These are phyloP conservation scores for Speleostelium caveatum DNA, from an alignment of 78 protist species.

Conservation along the genomic window DNA sequence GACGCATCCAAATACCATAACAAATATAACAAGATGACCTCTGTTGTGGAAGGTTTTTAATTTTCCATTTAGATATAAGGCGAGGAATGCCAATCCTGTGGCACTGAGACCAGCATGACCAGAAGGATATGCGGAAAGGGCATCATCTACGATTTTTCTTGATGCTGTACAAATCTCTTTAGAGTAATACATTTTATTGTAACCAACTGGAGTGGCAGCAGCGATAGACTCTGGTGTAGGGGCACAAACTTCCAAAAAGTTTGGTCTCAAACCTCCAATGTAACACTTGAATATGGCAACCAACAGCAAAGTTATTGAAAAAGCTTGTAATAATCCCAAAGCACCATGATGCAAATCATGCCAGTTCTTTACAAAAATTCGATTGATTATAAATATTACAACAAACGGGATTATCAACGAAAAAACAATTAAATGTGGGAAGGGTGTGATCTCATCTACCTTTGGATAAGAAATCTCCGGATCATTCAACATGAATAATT, in stretches of 20 bases:
- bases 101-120: constrained; percentile 65
- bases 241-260: constrained; percentile 13
- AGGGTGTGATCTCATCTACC: constrained; percentile 13
- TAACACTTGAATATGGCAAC: constrained; percentile 27
- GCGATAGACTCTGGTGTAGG: constrained; percentile 41
- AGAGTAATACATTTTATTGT: background rate
- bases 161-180: constrained; percentile 35
- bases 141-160: constrained; percentile 14
- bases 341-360: constrained; percentile 45
- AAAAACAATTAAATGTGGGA: constrained; percentile 2
- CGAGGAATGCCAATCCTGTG: constrained; percentile 10
- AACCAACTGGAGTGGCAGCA: constrained; percentile 18
- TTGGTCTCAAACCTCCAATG: constrained; percentile 68
- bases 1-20: background rate
- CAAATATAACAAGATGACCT: constrained; percentile 51
- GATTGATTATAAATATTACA: background rate
- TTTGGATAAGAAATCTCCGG: constrained; percentile 25
- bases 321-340: constrained; percentile 19
- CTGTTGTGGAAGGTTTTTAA: constrained; percentile 37
- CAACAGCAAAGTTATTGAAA: constrained; percentile 24
- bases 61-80: constrained; percentile 27
- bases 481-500: constrained; percentile 46
- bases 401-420: constrained; percentile 13
- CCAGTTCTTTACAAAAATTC: background rate
- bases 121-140: constrained; percentile 30